phyloP scores from a whole-genome alignment of 2,329 filamentous ascomycete genomes.

The Alternaria sp. region DNA sequence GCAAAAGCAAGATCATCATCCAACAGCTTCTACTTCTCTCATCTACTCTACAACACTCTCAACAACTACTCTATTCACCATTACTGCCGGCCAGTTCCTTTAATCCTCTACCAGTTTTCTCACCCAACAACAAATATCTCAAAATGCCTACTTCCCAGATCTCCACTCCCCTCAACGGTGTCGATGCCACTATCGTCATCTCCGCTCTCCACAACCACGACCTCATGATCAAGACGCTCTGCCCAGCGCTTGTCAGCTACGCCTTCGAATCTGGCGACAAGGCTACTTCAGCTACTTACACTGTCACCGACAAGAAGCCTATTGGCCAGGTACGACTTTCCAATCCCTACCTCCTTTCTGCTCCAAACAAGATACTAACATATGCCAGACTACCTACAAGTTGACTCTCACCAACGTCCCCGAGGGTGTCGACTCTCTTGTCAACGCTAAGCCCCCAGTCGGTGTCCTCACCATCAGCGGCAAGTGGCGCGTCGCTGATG shows the following conservation, averaged over 20 bases:
- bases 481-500: constrained; percentile 49
- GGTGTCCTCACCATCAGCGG: constrained; percentile 51
- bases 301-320: constrained; percentile 52
- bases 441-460: constrained; percentile 52
- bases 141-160: constrained; percentile 51
- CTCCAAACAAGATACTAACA: not conserved
- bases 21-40: constrained; percentile 17
- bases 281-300: constrained; percentile 42
- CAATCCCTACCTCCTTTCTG: not conserved
- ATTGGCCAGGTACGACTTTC: constrained; percentile 44
- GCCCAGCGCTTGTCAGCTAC: constrained; percentile 47
- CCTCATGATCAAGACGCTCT: constrained; percentile 52
- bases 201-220: constrained; percentile 52
- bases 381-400: constrained; percentile 50
- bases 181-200: constrained; percentile 39
- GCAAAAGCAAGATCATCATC: constrained; percentile 3
- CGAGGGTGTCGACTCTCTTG: constrained; percentile 49
- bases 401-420: constrained; percentile 52
- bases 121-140: constrained; percentile 2
- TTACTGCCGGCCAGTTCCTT: constrained; percentile 9
- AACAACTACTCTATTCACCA: not conserved
- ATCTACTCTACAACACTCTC: not conserved
- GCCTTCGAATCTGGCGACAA: constrained; percentile 46
- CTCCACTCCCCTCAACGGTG: constrained; percentile 44
- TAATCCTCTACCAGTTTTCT: not conserved